Evolutionary conservation across 306 rosid species (phyloP).

Genomic region (Fragaria ananassa): DNA sequence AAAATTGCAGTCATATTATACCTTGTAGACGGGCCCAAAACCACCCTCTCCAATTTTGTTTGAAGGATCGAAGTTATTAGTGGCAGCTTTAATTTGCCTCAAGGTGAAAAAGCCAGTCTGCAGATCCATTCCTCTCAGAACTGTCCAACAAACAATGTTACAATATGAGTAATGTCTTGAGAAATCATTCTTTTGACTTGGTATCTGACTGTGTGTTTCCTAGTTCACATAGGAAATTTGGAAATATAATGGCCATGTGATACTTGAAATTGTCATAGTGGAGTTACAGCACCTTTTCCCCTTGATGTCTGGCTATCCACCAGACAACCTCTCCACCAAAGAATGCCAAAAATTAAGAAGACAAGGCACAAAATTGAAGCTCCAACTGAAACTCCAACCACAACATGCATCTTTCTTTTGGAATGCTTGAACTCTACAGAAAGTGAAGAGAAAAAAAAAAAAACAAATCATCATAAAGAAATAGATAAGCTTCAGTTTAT

Average conservation of each 20-base stretch:
- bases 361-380: not conserved
- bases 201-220: not conserved
- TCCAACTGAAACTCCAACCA: constrained; percentile 13
- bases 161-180: not conserved
- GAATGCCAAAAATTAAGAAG: not conserved
- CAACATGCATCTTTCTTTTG: not conserved
- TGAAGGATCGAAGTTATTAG: constrained; percentile 44
- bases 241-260: not conserved
- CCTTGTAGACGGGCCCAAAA: constrained; percentile 73
- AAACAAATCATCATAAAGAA: not conserved
- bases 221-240: not conserved
- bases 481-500: not conserved
- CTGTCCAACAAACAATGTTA: not conserved
- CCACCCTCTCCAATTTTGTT: constrained; percentile 73
- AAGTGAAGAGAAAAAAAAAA: not conserved
- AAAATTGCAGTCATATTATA: constrained; percentile 12
- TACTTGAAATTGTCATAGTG: not conserved
- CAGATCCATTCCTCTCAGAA: constrained; percentile 9
- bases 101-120: constrained; percentile 15
- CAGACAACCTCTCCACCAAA: constrained; percentile 3
- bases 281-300: not conserved
- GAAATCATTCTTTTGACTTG: not conserved
- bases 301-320: not conserved
- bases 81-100: constrained; percentile 38
- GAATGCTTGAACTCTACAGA: constrained; percentile 12